Percentiles rank a stretch among this genome's conserved stretches.
Conservation (phyloP, 75 land plant genomes). For the Adiantum capillusveneris region DNA sequence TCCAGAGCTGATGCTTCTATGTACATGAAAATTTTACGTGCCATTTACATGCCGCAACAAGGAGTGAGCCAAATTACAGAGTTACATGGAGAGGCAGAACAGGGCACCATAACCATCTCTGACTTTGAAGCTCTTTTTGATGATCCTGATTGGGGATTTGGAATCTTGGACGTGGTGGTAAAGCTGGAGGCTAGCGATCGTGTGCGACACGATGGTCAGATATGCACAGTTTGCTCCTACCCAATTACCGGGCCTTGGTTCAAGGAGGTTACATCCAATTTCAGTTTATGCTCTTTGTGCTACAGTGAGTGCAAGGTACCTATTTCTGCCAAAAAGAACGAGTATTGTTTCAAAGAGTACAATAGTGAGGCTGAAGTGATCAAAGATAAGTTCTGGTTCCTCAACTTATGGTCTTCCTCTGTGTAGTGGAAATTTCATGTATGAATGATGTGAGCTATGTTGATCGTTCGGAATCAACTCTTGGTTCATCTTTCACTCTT, state of each 20-base stretch:
- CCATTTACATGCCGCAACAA: slow-evolving; percentile 72
- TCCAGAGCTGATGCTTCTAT: slow-evolving; percentile 45
- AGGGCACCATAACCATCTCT: slow-evolving; percentile 39
- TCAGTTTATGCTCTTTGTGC: slow-evolving; percentile 74
- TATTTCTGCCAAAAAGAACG: slow-evolving; percentile 51
- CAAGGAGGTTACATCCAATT: slow-evolving; percentile 42
- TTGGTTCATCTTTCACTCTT: too few species aligned
- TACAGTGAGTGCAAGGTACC: slow-evolving; percentile 96
- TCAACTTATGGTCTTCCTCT: slow-evolving; percentile 21
- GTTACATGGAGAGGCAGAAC: slow-evolving; percentile 44
- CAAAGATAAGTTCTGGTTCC: slow-evolving; percentile 5
- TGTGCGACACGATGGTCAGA: slow-evolving; percentile 50
- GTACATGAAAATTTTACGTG: slow-evolving; percentile 69
- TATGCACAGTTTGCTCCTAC: slow-evolving; percentile 18
- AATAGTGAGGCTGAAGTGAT: slow-evolving; percentile 52
- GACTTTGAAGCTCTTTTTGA: slow-evolving; percentile 88
- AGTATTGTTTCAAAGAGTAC: slow-evolving; percentile 84
- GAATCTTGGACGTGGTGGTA: slow-evolving; percentile 61
- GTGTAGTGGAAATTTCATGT: too few species aligned
- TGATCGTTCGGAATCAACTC: too few species aligned
- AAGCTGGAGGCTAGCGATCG: slow-evolving; percentile 81
- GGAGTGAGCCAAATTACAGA: slow-evolving; percentile 55
- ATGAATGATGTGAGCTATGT: too few species aligned
- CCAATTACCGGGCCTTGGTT: slow-evolving; percentile 22
- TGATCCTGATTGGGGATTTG: slow-evolving; percentile 88